Evolutionary conservation across 768 basidiomycete genomes (phyloP).

Genomic region (Cystofilobasidium macerans): DNA sequence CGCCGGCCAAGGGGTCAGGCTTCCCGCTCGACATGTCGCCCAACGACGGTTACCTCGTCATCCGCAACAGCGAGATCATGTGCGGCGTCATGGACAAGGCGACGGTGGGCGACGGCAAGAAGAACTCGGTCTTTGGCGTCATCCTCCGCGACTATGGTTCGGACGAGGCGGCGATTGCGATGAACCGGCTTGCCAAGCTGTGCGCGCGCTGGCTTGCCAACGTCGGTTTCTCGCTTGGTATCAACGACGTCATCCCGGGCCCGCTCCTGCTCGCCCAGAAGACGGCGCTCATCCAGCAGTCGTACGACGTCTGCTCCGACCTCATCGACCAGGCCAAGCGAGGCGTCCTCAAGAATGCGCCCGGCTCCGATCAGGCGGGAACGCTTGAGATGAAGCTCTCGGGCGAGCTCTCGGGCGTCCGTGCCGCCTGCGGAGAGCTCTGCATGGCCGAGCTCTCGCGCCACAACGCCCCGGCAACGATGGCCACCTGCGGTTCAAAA

Average conservation of each 20-base stretch:
- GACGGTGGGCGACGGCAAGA: constrained; percentile 94
- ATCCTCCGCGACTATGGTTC: constrained; percentile 94
- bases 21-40: constrained; percentile 71
- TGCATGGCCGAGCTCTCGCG: constrained; percentile 97
- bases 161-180: constrained; percentile 83
- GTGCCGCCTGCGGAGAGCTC: constrained; percentile 89
- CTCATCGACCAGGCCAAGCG: constrained; percentile 81
- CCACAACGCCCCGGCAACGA: constrained; percentile 92
- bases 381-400: constrained; percentile 96
- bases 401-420: constrained; percentile 81
- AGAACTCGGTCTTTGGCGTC: constrained; percentile 97
- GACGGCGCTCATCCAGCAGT: constrained; percentile 70
- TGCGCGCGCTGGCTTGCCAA: constrained; percentile 92
- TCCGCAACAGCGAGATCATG: constrained; percentile 97
- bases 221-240: constrained; percentile 92
- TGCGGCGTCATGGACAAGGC: constrained; percentile 99
- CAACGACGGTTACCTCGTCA: constrained; percentile 94
- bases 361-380: constrained; percentile 94
- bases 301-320: constrained; percentile 75
- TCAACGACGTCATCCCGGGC: constrained; percentile 97
- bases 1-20: constrained; percentile 38
- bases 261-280: constrained; percentile 68
- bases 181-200: constrained; percentile 91
- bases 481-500: constrained; percentile 99
- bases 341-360: constrained; percentile 85